A percentile compares a stretch with the other conserved stretches of the same genome.
Evolutionary conservation across 345 rosid genomes (phyloP).

Genomic region (Clarkia xantiana): DNA sequence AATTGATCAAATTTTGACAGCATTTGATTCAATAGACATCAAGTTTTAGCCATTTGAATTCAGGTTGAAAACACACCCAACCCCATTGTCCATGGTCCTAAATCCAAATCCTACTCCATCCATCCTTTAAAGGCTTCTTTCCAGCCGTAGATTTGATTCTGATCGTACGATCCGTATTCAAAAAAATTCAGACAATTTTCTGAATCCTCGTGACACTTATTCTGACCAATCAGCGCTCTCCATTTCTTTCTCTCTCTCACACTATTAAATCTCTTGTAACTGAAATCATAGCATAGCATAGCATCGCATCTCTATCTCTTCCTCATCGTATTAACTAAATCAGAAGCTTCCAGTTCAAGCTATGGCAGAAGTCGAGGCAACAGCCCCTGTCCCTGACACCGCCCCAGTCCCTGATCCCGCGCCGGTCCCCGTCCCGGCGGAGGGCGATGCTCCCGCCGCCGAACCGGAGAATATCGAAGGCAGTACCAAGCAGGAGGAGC

Average conservation of each 20-base stretch:
- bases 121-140: not conserved
- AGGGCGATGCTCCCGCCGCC: not conserved
- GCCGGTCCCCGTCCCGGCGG: too few relatives aligned
- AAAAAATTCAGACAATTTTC: not conserved
- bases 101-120: not conserved
- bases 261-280: too few relatives aligned
- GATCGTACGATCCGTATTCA: constrained; percentile 8
- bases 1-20: not conserved
- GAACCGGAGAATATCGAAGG: not conserved
- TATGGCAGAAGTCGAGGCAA: not conserved
- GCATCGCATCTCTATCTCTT: not conserved
- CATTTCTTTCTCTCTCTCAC: not conserved
- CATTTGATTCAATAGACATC: not conserved
- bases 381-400: too few relatives aligned
- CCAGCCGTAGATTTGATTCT: not conserved
- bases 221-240: constrained; percentile 8
- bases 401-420: too few relatives aligned
- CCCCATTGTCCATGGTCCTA: not conserved
- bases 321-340: not conserved
- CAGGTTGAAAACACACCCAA: constrained; percentile 9
- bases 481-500: constrained; percentile 3
- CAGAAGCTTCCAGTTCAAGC: too few relatives aligned
- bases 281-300: too few relatives aligned
- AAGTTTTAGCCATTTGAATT: constrained; percentile 4
- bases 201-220: constrained; percentile 7